phyloP scores from a whole-genome alignment of 2,329 filamentous ascomycete genomes.

The Microsporum audouinii region DNA sequence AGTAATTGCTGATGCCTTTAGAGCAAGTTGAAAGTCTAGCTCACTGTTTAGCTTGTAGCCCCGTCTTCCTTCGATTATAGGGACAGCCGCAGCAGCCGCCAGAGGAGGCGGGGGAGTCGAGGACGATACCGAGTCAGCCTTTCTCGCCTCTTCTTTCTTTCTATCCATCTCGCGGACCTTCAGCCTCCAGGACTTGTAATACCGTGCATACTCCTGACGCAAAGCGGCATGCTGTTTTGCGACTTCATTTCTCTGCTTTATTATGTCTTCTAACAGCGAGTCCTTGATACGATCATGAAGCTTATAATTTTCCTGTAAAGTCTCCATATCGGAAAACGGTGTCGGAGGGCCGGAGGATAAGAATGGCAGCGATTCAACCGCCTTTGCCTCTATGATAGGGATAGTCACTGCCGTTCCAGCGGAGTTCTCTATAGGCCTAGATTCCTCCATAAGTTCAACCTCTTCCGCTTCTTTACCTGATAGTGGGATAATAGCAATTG shows the following conservation, averaged over 20 bases:
- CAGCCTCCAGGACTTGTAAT: slow-evolving; percentile 37
- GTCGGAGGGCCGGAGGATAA: slow-evolving; percentile 32
- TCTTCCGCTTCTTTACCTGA: slow-evolving; percentile 19
- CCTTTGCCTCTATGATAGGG: slow-evolving; percentile 21
- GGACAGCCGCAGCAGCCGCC: slow-evolving; percentile 20
- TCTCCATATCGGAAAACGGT: slow-evolving; percentile 35
- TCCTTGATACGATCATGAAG: slow-evolving; percentile 31
- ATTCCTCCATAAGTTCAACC: slow-evolving; percentile 11
- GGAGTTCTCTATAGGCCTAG: neutral
- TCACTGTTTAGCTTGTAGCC: slow-evolving; percentile 40
- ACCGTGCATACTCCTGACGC: slow-evolving; percentile 29
- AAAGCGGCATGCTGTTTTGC: slow-evolving; percentile 31
- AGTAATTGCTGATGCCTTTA: slow-evolving; percentile 38
- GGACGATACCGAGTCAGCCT: slow-evolving; percentile 28
- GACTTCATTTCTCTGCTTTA: slow-evolving; percentile 29
- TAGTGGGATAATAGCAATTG: slow-evolving; percentile 15
- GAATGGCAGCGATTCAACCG: slow-evolving; percentile 37
- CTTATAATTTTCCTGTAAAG: slow-evolving; percentile 32
- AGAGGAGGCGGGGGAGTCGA: slow-evolving; percentile 23
- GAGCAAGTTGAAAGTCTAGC: slow-evolving; percentile 38
- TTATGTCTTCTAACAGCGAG: slow-evolving; percentile 28
- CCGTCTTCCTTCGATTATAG: slow-evolving; percentile 29
- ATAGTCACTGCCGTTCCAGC: slow-evolving; percentile 3
- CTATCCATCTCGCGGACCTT: slow-evolving; percentile 34
- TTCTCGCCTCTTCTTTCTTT: slow-evolving; percentile 27